Base-by-base conservation (phyloP, 78 protist genomes). In the Dictyostelium citrinum region DNA sequence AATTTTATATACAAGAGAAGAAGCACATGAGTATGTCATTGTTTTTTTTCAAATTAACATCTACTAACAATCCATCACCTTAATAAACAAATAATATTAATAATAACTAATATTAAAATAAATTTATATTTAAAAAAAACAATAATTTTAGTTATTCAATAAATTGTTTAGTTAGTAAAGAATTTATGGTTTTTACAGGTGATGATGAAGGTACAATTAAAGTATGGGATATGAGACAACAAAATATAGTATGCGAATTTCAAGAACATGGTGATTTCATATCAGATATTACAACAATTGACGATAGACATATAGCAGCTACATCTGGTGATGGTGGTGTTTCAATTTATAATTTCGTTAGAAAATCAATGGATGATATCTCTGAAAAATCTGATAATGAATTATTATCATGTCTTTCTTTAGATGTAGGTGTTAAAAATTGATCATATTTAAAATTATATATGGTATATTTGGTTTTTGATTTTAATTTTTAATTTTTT, bases 161-260 rank as follows among this genome's bases (percentile, higher is more conserved):
- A 29, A 88, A 88, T 78, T 49, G 80, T 61, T 88, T 88, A 46
- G 51, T 67, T 27, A 88, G 93, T 68, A 88, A 78, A 78, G 93
- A 88, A 20, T 88, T 88, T 88, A 88, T 88, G 93, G 76, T 88
- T 43, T 88, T 88, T 79, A 88, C 93, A 64, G 93, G 93, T 88
- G 93, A 88, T 67, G 93, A 88, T 88, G 93, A 88, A 78, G 93
- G 93, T 79, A 88, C 81, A 22, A 82, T 88, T 35, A 88, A 88
- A 64, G 93, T 88, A 29, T 88, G 93, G 93, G 93, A 88, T 67
- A 88, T 88, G 93, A 88, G 93, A 88, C 93, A 88, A 78, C 93
- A 88, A 29, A 88, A 78, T 78, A 76, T 88, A 27, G 93, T 88
- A 17, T 88, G 93, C 45, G 93, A 88, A 78, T 88, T 88, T 78